Evolutionary conservation across 2,329 filamentous ascomycete species (phyloP), one percentile per base, ranked within the genome.

Genomic region (Catunica adiposa): DNA sequence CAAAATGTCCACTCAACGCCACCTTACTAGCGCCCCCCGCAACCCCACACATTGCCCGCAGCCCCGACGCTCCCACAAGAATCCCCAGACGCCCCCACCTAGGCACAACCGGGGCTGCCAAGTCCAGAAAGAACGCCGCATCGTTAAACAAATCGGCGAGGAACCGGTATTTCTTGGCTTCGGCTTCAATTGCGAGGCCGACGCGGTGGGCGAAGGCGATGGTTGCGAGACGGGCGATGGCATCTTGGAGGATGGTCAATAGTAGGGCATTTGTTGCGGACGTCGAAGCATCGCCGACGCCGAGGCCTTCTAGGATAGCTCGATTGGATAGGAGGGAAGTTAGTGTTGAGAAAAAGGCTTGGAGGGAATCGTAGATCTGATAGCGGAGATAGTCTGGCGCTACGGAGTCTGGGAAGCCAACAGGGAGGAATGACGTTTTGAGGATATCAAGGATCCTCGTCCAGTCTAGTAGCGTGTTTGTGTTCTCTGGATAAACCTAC

Each of bases 141-240:
- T 95, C 89, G 67, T 95, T 95, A 71, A 95, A 84, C 20, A 94
- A 71, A 65, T 95, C 89, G 3, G 89, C 89, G 1, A 89, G 78
- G 51, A 94, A 83, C 15, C 89, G 83, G 68, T 89, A 95, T 67
- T 79, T 83, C 67, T 96, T 96, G 71, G 86, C 90, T 66, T 96
- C 89, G 1, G 88, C 86, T 66, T 94, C 88, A 51, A 95, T 83
- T 31, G 85, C 78, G 48, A 84, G 84, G 38, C 89, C 88, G 58
- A 90, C 81, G 46, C 80, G 77, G 66, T 94, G 83, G 1, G 89
- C 89, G 66, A 95, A 94, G 8, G 86, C 68, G 59, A 95, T 94
- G 0, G 89, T 95, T 1, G 86, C 86, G 25, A 94, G 70, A 5
- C 88, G 80, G 7, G 86, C 88, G 59, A 85, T 83, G 53, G 82